Evolutionary conservation across 495 filamentous ascomycete genomes (phyloP).

Genomic region (Aspergillus sparsus): DNA sequence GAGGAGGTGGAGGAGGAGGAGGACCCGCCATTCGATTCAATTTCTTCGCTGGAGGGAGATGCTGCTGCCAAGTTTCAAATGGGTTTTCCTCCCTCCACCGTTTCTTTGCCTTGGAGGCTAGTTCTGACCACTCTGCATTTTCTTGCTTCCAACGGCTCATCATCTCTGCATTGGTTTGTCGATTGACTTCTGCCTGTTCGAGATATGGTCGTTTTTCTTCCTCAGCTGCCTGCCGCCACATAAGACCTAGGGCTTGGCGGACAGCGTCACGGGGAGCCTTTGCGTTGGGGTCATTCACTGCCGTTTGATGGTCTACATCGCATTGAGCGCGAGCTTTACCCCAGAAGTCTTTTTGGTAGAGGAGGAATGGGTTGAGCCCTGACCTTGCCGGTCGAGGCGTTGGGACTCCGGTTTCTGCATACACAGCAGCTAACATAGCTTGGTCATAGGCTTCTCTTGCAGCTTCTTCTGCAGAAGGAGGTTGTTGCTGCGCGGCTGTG

Average conservation of each 20-base stretch:
- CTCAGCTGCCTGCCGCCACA: constrained; percentile 78
- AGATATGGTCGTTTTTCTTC: constrained; percentile 74
- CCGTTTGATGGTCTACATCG: constrained; percentile 63
- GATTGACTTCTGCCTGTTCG: constrained; percentile 67
- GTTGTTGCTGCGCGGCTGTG: constrained; percentile 22
- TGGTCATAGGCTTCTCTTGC: constrained; percentile 69
- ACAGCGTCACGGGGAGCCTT: constrained; percentile 73
- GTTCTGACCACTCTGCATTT: constrained; percentile 69
- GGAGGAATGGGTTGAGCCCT: constrained; percentile 70
- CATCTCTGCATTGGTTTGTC: constrained; percentile 58
- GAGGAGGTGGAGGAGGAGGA: not conserved
- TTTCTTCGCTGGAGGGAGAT: constrained; percentile 6
- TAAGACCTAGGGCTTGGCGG: constrained; percentile 74
- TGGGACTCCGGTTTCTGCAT: constrained; percentile 68
- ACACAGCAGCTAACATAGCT: constrained; percentile 68
- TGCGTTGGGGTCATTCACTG: constrained; percentile 65
- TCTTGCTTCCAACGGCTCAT: constrained; percentile 58
- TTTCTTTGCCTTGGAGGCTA: constrained; percentile 57
- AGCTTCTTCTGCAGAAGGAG: constrained; percentile 46
- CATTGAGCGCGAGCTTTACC: constrained; percentile 69
- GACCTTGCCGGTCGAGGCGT: constrained; percentile 69
- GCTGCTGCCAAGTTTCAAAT: constrained; percentile 34
- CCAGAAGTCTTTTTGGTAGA: constrained; percentile 76
- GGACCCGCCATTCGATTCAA: not conserved
- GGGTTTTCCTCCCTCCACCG: constrained; percentile 66